Evolutionary conservation across 805 yeast species (phyloP), one percentile per base, ranked within the genome.

Genomic region (Starmerella roubikii): DNA sequence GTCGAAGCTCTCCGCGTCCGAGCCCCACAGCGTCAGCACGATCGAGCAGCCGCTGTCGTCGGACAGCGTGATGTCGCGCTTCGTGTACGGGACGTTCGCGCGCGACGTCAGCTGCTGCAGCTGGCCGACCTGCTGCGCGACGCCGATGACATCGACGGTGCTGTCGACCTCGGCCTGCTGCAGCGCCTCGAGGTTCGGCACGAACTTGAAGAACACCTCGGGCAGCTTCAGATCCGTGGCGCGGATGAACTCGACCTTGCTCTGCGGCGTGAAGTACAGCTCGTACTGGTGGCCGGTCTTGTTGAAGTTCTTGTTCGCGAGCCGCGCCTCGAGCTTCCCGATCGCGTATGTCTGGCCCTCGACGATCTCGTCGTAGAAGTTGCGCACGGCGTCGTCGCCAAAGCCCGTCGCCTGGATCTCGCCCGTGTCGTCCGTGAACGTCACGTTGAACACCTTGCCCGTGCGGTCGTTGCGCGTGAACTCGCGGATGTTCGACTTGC

Each of bases 331-430:
- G 15, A 88, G 86, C 53, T 77, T 80, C n/a, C 88, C 73, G 24
- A 91, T 68, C 52, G 78, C 83, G 56, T 84, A 91, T 7, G 82
- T 93, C 59, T 80, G 76, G 26, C 94, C 95, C 55, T 85, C 97
- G 57, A 81, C 81, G 36, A 91, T 61, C 23, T 75, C 53, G 50
- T 78, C 81, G 62, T 72, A 77, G 55, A 72, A 79, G 55, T 73
- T 75, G 43, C 81, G 93, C 11, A 88, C 95, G 51, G 72, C 70
- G 28, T 83, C 88, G 57, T 81, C 82, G 21, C 29, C 29, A 61
- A 91, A 91, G 1, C 91, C 95, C 2, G 97, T 85, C 10, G 94
- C 96, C 54, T 91, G 72, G 51, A 91, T 91, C 64, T 91, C 97
- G 53, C 91, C 94, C 5, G 95, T 80, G 57, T 91, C 94, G 57